Percentiles rank a stretch among this genome's conserved stretches.
These are phyloP conservation scores for Phytophthora cactorum DNA, from an alignment of 352 stramenopile genomes.

Conservation along the genomic window DNA sequence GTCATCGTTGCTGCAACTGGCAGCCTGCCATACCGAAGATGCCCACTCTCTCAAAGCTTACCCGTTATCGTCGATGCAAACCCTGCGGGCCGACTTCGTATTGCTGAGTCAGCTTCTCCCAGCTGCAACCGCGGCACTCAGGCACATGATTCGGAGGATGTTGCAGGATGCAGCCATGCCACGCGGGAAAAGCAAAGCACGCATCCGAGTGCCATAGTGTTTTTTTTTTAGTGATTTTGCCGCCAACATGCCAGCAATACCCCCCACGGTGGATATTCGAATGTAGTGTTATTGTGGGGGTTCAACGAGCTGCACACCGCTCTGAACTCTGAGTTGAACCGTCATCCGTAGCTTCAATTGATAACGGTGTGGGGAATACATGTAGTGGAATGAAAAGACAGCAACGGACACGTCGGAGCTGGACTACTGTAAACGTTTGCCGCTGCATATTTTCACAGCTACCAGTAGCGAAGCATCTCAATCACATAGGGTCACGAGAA, in stretches of 20 bases:
- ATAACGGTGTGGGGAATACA: background rate
- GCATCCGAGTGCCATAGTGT: no score
- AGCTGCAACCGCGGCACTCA: slow-evolving; percentile 4
- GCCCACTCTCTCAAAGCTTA: no score
- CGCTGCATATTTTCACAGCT: no score
- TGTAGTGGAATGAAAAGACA: no score
- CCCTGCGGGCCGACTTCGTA: background rate
- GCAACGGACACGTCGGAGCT: background rate
- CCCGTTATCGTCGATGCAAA: background rate
- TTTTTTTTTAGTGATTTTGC: no score
- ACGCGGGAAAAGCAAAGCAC: background rate
- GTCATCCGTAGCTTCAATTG: background rate
- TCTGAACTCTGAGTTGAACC: background rate
- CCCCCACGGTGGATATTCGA: no score
- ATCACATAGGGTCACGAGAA: background rate
- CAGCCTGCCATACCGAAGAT: background rate
- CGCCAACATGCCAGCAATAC: no score
- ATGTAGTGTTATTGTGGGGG: no score
- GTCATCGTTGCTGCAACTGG: background rate
- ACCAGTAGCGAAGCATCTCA: background rate
- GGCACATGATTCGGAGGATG: slow-evolving; percentile 8
- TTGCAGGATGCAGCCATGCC: background rate
- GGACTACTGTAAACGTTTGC: background rate
- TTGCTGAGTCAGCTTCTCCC: slow-evolving; percentile 12
- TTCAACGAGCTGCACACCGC: no score